Percentiles rank a stretch among this genome's conserved stretches.
Evolutionary conservation across 225 moss, liverwort and hornwort genomes (phyloP).

Genomic region (Antitrichia curtipendula): DNA sequence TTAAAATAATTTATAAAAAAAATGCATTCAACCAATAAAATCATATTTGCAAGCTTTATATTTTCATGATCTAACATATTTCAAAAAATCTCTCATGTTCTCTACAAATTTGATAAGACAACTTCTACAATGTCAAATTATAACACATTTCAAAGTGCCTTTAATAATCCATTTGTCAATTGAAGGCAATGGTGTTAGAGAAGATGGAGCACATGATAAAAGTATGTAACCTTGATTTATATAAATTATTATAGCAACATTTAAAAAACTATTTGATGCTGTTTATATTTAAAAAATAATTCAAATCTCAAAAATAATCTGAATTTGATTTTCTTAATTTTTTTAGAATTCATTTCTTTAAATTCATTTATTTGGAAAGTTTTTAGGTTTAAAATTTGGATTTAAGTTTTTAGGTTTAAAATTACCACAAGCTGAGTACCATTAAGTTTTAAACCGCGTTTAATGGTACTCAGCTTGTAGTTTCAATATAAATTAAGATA

Average conservation of each 20-base stretch:
- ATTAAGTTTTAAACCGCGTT: too few species aligned
- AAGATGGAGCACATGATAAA: too few species aligned
- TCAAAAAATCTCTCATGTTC: not conserved
- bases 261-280: not conserved
- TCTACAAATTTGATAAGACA: not conserved
- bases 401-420: too few species aligned
- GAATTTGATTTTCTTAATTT: too few species aligned
- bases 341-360: not conserved
- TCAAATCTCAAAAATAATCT: too few species aligned
- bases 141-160: not conserved
- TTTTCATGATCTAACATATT: not conserved
- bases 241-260: not conserved
- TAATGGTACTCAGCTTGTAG: not conserved
- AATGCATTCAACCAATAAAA: not conserved
- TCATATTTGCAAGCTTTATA: not conserved
- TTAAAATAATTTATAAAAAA: not conserved
- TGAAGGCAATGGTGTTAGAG: not conserved
- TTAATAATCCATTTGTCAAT: fast-evolving
- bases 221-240: not conserved
- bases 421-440: too few species aligned
- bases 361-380: fast-evolving
- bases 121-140: not conserved
- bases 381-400: not conserved
- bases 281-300: not conserved
- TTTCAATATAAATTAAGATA: not conserved